Evolutionary conservation across 805 yeast species (phyloP), one percentile per base, ranked within the genome.

Genomic region (Candida stauntonica): DNA sequence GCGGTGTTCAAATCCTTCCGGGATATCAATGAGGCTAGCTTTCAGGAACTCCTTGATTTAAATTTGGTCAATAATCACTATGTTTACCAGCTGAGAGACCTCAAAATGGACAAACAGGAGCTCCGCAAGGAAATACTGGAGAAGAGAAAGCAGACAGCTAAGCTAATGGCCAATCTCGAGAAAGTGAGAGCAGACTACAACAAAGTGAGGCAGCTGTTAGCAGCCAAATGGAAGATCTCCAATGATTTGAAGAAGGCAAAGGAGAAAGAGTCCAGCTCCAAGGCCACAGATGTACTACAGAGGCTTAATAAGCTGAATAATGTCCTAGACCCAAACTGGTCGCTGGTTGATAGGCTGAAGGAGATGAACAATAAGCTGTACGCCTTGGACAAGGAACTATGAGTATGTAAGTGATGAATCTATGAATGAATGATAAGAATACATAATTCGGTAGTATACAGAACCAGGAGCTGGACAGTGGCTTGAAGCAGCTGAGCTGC

Each of bases 21-120:
- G 5, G 41, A 43, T 3, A 29, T 48, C n/a, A 39, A 59, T n/a
- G 47, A 49, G 12, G 36, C 38, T 3, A 61, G 62, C 52, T 59
- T 67, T 30, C 47, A 46, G 2, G 49, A 52, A 11, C 44, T 65
- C 18, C 50, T 67, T 23, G 73, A 68, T 46, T 36, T 62, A 5
- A 56, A 60, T 37, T 40, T 68, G 29, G 50, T 61, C 2, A 67
- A 63, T 45, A 60, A 64, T 30, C 46, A 56, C 17, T 46, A 64
- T n/a, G 35, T 51, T 11, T 48, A 49, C 18, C 60, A 63, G 26
- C 46, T 67, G 17, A 41, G 49, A 8, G 55, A 52, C 17, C 44
- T 57, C 5, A 62, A 57, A 35, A 34, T 35, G 11, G 49, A 52
- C 13, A 66, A 66, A 41, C 52, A 55, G 26, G 50, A 52, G 3